Evolutionary conservation across 2,329 filamentous ascomycete genomes (phyloP).

Genomic region (Hymenoscyphus linearis): DNA sequence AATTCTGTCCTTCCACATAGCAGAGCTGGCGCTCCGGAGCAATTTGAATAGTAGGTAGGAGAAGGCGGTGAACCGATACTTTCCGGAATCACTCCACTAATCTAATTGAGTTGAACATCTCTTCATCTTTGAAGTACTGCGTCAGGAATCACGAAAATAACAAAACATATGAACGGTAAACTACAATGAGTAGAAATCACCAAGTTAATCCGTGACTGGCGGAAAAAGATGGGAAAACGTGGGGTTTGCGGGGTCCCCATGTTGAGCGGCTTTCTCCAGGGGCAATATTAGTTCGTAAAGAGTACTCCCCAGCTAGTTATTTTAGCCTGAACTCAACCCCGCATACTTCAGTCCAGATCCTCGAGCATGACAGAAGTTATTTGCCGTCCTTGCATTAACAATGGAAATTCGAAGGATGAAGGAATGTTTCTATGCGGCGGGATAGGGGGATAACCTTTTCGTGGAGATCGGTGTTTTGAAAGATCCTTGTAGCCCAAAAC

Average conservation of each 20-base stretch:
- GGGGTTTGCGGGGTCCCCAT: not conserved
- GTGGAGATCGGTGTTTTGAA: not conserved
- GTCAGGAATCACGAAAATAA: not conserved
- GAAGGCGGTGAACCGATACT: not conserved
- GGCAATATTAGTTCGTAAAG: too few species aligned
- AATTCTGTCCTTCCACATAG: not conserved
- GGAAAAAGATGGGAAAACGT: not conserved
- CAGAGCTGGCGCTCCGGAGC: not conserved
- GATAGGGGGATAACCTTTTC: not conserved
- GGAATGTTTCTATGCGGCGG: not conserved
- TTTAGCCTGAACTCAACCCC: not conserved
- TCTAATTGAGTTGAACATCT: not conserved
- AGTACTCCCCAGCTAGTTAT: not conserved
- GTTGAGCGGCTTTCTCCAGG: not conserved
- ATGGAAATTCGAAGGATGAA: not conserved
- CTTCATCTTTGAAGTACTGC: not conserved
- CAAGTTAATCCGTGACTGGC: not conserved
- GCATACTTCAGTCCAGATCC: not conserved
- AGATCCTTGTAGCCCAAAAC: not conserved
- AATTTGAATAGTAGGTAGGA: not conserved
- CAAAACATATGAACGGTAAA: not conserved
- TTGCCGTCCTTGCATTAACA: not conserved
- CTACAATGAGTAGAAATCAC: not conserved
- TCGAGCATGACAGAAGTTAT: not conserved
- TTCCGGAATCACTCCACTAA: not conserved